phyloP scores from a whole-genome alignment of 192 early-diverging fungal genomes.

The Lunasporangiospora selenospora region DNA sequence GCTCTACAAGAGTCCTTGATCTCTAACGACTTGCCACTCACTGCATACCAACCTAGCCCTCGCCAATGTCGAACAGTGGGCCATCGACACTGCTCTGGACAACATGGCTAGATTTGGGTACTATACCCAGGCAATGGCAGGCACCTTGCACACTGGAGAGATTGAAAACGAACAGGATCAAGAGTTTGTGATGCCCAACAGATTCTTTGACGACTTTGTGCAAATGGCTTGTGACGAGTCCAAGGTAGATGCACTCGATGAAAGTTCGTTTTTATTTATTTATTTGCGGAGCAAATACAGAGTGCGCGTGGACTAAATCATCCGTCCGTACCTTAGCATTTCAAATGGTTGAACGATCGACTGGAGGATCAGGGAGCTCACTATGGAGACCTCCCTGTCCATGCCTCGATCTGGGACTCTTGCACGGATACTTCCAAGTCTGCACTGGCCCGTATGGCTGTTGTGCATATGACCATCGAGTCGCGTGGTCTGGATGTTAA shows the following conservation, averaged over 20 bases:
- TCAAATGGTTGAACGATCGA: conserved; percentile 55
- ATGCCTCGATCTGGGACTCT: conserved; percentile 71
- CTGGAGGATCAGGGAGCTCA: conserved; percentile 55
- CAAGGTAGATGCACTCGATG: no score
- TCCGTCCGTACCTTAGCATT: conserved; percentile 51
- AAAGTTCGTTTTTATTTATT: no score
- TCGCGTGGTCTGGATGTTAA: conserved; percentile 75
- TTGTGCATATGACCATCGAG: conserved; percentile 76
- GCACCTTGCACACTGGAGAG: conserved; percentile 18
- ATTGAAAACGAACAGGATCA: conserved; percentile 14
- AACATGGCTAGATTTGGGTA: conserved; percentile 64
- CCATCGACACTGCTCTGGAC: conserved; percentile 72
- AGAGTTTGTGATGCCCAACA: conserved; percentile 45
- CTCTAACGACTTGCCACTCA: no score
- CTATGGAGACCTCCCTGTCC: conserved; percentile 64
- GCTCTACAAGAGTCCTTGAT: background rate
- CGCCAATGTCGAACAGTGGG: conserved; percentile 75
- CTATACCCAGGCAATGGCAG: conserved; percentile 28
- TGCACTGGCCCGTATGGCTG: conserved; percentile 59
- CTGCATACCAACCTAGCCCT: no score
- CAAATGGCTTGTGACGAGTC: conserved; percentile 71
- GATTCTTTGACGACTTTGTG: conserved; percentile 62
- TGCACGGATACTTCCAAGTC: conserved; percentile 60
- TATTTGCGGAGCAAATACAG: no score
- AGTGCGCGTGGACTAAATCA: no score